Base-by-base conservation (phyloP, 75 land plant species). In the Cupressus sempervirens region DNA sequence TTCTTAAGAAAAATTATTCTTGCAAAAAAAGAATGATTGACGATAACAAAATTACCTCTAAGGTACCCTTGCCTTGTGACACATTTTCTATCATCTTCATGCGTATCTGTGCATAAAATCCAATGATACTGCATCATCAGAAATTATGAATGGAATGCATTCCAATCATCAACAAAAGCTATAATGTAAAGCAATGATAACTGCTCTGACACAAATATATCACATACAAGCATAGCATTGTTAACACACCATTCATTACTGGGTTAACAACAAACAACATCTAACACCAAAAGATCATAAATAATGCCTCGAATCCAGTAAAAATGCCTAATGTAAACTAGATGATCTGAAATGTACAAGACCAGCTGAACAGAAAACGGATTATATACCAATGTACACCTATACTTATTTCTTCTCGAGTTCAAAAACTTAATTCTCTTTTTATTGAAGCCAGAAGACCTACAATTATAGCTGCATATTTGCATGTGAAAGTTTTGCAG, bases 31-130 rank as follows among this genome's bases (percentile, higher is more conserved):
- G 40, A 12, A 72, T 62, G 83, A 38, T 38, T 38, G 40, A 83
- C 30, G 20, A 18, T 23, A 13, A 40, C 36, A 76, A 50, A 35
- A 53, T 15, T 90, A 96, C 99, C 98, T 97, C 99, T 86, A 97
- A 87, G 12, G 94, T 90, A 85, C 98, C 99, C 70, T 86, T 89
- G 54, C 98, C 96, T 80, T 91, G 88, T 43, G 96, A 90, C 50
- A 97, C 99, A 91, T 92, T 89, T 83, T 97, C 98, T 75, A 93
- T 92, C 95, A 97, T 97, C 86, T 91, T 90, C 29, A 85, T 86
- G 75, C 99, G 89, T 40, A 96, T 83, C 98, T 97, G 93, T 82
- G 82, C 45, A 72, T 26, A 84, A 58, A 15, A 45, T 45, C 48
- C 81, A 43, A 79, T 26, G 45, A 23, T 4, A 79, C 23, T 43